Percentiles rank a stretch among this genome's conserved stretches.
phyloP scores from a whole-genome alignment of 176 grass and related monocot species.

The Paspalum vaginatum region DNA sequence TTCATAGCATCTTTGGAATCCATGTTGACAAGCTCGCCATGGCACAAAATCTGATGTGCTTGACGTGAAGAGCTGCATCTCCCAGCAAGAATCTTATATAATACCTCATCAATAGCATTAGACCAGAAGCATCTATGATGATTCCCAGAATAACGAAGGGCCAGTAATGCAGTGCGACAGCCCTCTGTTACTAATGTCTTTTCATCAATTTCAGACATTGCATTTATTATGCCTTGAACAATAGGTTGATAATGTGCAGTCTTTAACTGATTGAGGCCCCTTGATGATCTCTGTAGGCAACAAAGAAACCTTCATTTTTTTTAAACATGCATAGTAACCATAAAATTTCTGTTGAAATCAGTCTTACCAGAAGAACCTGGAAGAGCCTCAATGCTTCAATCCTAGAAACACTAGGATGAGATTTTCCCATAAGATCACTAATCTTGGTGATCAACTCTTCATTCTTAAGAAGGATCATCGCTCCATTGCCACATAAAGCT shows the following conservation, averaged over 20 bases:
- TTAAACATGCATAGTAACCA: slow-evolving; percentile 1
- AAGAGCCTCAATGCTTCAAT: slow-evolving; percentile 68
- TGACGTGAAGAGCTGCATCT: slow-evolving; percentile 35
- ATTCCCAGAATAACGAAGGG: slow-evolving; percentile 58
- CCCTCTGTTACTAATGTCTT: slow-evolving; percentile 66
- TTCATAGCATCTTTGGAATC: slow-evolving; percentile 51
- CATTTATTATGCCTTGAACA: slow-evolving; percentile 61
- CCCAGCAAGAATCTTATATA: slow-evolving; percentile 60
- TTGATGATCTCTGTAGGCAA: slow-evolving; percentile 60
- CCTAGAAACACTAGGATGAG: slow-evolving; percentile 45
- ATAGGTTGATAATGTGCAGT: slow-evolving; percentile 47
- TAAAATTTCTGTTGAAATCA: neutral
- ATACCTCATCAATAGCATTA: slow-evolving; percentile 62
- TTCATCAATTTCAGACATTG: slow-evolving; percentile 59
- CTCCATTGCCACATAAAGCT: slow-evolving; percentile 87
- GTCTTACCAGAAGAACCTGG: slow-evolving; percentile 68
- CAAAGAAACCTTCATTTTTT: slow-evolving; percentile 15
- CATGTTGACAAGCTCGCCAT: slow-evolving; percentile 44
- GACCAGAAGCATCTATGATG: slow-evolving; percentile 80
- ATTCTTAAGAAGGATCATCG: slow-evolving; percentile 56
- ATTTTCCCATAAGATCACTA: slow-evolving; percentile 48
- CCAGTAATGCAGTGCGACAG: slow-evolving; percentile 62
- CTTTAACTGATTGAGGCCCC: slow-evolving; percentile 44
- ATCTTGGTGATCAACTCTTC: slow-evolving; percentile 53
- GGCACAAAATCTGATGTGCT: slow-evolving; percentile 17